Evolutionary conservation across 495 filamentous ascomycete species (phyloP).

Genomic region (Penicillium salamii): DNA sequence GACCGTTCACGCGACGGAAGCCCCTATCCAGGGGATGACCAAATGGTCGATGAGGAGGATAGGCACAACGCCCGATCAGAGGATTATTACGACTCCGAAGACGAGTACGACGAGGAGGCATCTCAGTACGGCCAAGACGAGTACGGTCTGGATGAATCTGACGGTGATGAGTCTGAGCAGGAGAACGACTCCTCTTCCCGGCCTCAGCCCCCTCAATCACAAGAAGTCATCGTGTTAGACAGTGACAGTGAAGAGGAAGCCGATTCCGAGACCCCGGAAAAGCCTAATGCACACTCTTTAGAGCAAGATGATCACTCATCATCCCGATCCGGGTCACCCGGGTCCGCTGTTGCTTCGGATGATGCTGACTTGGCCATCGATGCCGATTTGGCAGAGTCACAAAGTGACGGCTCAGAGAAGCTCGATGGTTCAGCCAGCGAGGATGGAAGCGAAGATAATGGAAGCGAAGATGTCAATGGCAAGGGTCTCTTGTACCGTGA

Average conservation of each 20-base stretch:
- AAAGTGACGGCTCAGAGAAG: constrained; percentile 1
- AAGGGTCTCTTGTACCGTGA: no score
- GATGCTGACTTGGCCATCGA: not conserved
- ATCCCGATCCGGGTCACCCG: not conserved
- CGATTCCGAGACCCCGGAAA: constrained; percentile 8
- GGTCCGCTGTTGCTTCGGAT: not conserved
- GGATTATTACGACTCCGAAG: constrained; percentile 1
- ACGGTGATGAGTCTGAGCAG: constrained; percentile 7
- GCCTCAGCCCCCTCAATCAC: constrained; percentile 11
- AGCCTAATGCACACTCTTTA: not conserved
- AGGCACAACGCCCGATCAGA: constrained; percentile 5
- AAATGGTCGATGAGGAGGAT: not conserved
- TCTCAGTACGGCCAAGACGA: constrained; percentile 14
- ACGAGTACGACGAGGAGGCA: constrained; percentile 2
- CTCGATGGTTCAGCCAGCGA: not conserved
- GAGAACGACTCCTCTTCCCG: not conserved
- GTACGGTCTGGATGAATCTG: constrained; percentile 3
- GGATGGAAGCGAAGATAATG: constrained; percentile 6
- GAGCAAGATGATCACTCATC: constrained; percentile 1
- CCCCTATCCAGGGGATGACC: constrained; percentile 4
- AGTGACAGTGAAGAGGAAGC: constrained; percentile 44
- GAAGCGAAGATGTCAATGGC: constrained; percentile 3
- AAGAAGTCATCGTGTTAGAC: constrained; percentile 42
- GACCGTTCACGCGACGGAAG: not conserved
- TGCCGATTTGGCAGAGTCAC: constrained; percentile 4